Conservation (phyloP, 192 early-diverging fungal species). For the Rhizoclosmatium sp. region DNA sequence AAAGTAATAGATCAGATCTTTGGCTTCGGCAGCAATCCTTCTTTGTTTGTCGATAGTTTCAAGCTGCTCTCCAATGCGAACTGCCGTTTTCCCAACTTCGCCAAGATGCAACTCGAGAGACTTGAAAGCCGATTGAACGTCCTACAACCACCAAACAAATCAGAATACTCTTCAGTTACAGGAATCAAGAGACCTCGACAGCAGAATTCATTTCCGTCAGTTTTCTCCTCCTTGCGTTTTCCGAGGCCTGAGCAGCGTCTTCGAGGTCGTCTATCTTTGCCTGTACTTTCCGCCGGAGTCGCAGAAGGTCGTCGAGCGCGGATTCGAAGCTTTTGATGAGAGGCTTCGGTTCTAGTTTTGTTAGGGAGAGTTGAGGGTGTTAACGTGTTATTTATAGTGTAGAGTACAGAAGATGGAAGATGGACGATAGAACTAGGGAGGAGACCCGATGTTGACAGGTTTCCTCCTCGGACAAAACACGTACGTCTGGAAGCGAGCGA, state of each 20-base stretch:
- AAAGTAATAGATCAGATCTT: conserved; percentile 93
- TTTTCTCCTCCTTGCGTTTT: conserved; percentile 76
- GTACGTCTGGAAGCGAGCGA: conserved; percentile 1
- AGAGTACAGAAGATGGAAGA: too few relatives aligned
- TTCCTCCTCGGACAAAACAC: neutral
- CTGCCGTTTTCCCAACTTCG: conserved; percentile 95
- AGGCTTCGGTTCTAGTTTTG: conserved; percentile 87
- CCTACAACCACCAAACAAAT: conserved; percentile 53
- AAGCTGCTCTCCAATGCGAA: conserved; percentile 96
- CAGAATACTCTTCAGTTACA: neutral
- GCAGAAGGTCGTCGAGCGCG: conserved; percentile 82
- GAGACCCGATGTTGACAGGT: neutral
- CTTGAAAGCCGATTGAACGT: conserved; percentile 88
- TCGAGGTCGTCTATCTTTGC: conserved; percentile 88
- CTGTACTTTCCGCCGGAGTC: conserved; percentile 77
- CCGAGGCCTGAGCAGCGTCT: conserved; percentile 75
- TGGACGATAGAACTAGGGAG: too few relatives aligned
- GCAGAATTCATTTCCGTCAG: conserved; percentile 79
- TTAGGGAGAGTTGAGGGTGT: neutral
- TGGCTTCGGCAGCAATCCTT: conserved; percentile 84
- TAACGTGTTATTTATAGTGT: neutral
- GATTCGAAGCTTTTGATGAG: conserved; percentile 93
- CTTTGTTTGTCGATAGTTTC: conserved; percentile 95
- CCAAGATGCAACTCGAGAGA: conserved; percentile 85
- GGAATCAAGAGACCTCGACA: conserved; percentile 70